phyloP scores from a whole-genome alignment of 352 stramenopile genomes.

The Salisapilia sapeloensis region DNA sequence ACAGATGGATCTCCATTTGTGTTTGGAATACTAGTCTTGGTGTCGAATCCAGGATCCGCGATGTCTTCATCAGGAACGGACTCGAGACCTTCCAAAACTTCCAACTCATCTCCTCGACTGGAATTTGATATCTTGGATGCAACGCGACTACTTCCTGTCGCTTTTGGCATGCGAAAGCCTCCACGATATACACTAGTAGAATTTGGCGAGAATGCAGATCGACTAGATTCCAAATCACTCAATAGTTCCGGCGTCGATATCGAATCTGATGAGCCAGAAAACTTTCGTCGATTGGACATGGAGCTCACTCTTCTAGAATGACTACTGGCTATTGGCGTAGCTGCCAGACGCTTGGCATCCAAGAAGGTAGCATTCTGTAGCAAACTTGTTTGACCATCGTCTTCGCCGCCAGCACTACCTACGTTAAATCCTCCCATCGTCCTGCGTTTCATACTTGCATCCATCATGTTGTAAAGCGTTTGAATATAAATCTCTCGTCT shows the following conservation, averaged over 20 bases:
- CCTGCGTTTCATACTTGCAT: constrained; percentile 50
- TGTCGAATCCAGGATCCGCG: constrained; percentile 3
- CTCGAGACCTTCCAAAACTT: too few relatives aligned
- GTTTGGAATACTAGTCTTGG: constrained; percentile 5
- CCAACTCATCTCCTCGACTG: too few relatives aligned
- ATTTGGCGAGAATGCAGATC: constrained; percentile 7
- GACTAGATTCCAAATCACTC: constrained; percentile 8
- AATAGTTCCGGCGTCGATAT: too few relatives aligned
- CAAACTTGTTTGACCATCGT: too few relatives aligned
- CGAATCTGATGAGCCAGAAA: too few relatives aligned
- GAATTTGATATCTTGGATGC: constrained; percentile 4
- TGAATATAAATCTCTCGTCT: constrained; percentile 65
- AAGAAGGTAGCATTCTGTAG: too few relatives aligned
- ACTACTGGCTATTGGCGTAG: too few relatives aligned
- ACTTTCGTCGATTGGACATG: too few relatives aligned
- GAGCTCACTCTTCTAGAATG: too few relatives aligned
- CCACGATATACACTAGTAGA: constrained; percentile 9
- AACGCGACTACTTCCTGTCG: constrained; percentile 6
- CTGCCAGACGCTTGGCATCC: too few relatives aligned
- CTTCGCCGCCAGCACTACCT: too few relatives aligned
- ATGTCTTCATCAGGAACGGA: constrained; percentile 1
- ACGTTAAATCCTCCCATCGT: constrained; percentile 23
- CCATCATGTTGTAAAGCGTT: constrained; percentile 62
- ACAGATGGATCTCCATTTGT: constrained; percentile 3
- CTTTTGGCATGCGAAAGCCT: constrained; percentile 11